phyloP scores from a whole-genome alignment of 1,139 yeast genomes.

The Kodamaea derodonti region DNA sequence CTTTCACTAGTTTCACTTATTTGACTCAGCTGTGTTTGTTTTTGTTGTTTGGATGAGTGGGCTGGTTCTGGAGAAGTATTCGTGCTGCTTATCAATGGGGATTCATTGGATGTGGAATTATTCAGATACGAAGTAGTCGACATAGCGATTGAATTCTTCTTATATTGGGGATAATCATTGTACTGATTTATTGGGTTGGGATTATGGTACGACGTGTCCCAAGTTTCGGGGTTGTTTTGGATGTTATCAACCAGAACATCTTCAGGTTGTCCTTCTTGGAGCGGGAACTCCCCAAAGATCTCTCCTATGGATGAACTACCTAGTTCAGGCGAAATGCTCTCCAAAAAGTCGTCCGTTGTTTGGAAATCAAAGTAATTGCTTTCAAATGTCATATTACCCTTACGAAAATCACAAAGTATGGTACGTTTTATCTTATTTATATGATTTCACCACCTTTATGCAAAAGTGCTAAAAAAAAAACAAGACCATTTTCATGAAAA shows the following conservation, averaged over 20 bases:
- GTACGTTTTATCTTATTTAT: too few relatives aligned
- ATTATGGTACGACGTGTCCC: background rate
- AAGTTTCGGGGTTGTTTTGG: too few relatives aligned
- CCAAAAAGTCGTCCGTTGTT: conserved; percentile 33
- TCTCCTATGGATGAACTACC: too few relatives aligned
- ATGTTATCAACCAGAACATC: too few relatives aligned
- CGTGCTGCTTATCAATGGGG: conserved; percentile 26
- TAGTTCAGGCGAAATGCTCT: conserved; percentile 23
- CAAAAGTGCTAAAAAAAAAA: background rate
- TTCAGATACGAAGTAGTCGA: conserved; percentile 15
- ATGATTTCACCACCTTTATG: too few relatives aligned
- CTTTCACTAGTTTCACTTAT: background rate
- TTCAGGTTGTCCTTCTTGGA: too few relatives aligned
- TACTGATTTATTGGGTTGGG: background rate
- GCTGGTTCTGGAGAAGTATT: conserved; percentile 33
- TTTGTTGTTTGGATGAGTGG: conserved; percentile 1
- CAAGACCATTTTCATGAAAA: conserved; percentile 1
- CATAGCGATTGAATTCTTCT: background rate
- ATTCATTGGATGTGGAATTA: conserved; percentile 19
- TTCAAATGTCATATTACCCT: conserved; percentile 9
- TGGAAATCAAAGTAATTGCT: conserved; percentile 29
- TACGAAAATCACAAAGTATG: too few relatives aligned
- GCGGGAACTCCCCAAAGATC: too few relatives aligned
- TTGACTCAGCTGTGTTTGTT: too few relatives aligned
- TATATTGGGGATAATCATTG: background rate